Evolutionary conservation across 352 stramenopile genomes (phyloP).

Genomic region (Globisporangium rhizosaccharum): DNA sequence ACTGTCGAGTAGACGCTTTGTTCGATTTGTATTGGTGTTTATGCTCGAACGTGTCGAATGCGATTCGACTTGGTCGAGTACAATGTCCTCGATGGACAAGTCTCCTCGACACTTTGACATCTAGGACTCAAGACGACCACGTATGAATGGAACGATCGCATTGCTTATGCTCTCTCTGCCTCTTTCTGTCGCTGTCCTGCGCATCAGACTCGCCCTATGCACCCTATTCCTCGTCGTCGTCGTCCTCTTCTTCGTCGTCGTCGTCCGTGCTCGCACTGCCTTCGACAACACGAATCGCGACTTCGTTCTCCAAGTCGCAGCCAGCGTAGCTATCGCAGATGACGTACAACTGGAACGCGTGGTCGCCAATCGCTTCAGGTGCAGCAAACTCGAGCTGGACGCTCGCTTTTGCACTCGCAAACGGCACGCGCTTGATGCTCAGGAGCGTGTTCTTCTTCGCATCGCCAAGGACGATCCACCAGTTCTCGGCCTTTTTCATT

Average conservation of each 20-base stretch:
- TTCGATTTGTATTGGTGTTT: too few relatives aligned
- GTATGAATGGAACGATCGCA: too few relatives aligned
- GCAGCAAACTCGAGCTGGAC: conserved; percentile 96
- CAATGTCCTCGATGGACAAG: too few relatives aligned
- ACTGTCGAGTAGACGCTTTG: too few relatives aligned
- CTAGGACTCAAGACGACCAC: too few relatives aligned
- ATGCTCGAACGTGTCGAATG: too few relatives aligned
- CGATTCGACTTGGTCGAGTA: too few relatives aligned
- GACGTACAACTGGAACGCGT: conserved; percentile 96
- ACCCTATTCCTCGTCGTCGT: conserved; percentile 22
- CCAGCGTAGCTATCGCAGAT: conserved; percentile 99
- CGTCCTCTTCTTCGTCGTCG: conserved; percentile 38
- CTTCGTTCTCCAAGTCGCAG: conserved; percentile 97
- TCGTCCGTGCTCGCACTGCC: conserved; percentile 35
- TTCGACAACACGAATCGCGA: conserved; percentile 61
- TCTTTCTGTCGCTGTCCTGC: neutral
- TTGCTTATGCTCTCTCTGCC: neutral
- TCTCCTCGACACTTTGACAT: too few relatives aligned
- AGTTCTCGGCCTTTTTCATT: conserved; percentile 95
- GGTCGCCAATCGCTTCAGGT: conserved; percentile 91
- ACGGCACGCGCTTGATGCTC: conserved; percentile 96
- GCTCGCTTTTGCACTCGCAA: conserved; percentile 65
- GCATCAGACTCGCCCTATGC: neutral
- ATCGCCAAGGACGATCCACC: conserved; percentile 98
- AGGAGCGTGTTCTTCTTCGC: conserved; percentile 93